Percentiles rank a stretch among this genome's conserved stretches.
Conservation (phyloP, 495 filamentous ascomycete species). For the Entonaema liquescens region DNA sequence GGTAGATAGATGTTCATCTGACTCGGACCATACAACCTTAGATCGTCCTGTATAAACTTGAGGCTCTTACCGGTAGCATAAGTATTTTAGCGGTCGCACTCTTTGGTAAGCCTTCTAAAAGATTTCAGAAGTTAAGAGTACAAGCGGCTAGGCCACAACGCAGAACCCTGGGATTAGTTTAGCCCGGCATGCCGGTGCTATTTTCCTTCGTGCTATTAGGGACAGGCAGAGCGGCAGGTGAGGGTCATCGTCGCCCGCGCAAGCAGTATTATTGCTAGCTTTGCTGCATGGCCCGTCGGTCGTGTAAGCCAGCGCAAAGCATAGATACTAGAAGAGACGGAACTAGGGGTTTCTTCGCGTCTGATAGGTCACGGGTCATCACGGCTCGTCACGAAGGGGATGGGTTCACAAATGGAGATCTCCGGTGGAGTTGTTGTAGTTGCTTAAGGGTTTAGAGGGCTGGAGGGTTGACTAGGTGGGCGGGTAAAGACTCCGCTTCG, state of each 20-base stretch:
- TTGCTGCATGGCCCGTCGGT: constrained; percentile 12
- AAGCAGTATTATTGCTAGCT: constrained; percentile 8
- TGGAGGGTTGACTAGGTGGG: constrained; percentile 36
- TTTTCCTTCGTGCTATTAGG: constrained; percentile 9
- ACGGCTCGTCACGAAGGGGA: constrained; percentile 41
- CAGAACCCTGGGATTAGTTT: constrained; percentile 11
- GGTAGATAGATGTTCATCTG: constrained; percentile 24
- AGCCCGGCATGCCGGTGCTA: constrained; percentile 13
- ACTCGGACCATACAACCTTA: constrained; percentile 17
- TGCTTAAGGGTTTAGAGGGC: constrained; percentile 38
- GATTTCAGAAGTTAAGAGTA: not conserved
- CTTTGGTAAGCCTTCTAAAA: constrained; percentile 3
- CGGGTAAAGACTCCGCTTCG: constrained; percentile 44
- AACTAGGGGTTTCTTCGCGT: constrained; percentile 26
- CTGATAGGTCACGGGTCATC: constrained; percentile 39
- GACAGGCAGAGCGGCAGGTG: constrained; percentile 28
- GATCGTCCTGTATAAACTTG: constrained; percentile 14
- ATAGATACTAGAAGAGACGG: constrained; percentile 8
- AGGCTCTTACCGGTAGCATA: constrained; percentile 15
- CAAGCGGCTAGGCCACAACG: not conserved
- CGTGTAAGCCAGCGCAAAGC: constrained; percentile 8
- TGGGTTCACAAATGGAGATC: constrained; percentile 39
- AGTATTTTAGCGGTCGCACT: constrained; percentile 29
- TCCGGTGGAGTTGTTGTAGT: constrained; percentile 41
- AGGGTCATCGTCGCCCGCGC: constrained; percentile 36